These are phyloP conservation scores for Takakia lepidozioides DNA, from an alignment of 225 moss, liverwort and hornwort species.

Conservation along the genomic window DNA sequence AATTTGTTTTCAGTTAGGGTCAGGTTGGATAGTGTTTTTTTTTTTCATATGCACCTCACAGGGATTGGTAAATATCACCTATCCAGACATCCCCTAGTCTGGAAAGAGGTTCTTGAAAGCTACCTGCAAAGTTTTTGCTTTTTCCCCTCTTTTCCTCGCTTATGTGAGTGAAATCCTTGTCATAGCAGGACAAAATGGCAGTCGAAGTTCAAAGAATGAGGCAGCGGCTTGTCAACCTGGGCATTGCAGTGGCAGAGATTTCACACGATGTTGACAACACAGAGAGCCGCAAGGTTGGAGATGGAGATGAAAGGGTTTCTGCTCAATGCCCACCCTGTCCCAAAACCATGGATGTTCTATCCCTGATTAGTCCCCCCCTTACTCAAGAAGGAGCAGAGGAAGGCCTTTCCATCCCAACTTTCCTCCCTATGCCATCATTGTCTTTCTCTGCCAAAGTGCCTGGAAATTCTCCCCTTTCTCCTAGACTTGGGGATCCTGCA, in stretches of 20 bases:
- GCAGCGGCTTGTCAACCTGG: slow-evolving; percentile 63
- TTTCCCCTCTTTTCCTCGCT: no score
- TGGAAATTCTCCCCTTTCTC: slow-evolving; percentile 11
- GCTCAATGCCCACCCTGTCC: slow-evolving; percentile 6
- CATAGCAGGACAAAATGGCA: slow-evolving; percentile 73
- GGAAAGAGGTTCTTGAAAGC: no score
- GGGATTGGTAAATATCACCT: no score
- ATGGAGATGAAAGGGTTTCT: slow-evolving; percentile 23
- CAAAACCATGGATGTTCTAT: slow-evolving; percentile 21
- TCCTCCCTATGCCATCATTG: slow-evolving; percentile 8
- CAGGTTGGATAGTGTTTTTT: no score
- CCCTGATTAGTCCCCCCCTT: slow-evolving; percentile 14
- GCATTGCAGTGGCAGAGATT: slow-evolving; percentile 66
- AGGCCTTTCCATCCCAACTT: slow-evolving; percentile 14
- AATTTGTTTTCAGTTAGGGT: no score
- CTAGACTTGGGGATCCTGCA: slow-evolving; percentile 5
- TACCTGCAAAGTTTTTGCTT: no score
- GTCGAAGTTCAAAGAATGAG: slow-evolving; percentile 75
- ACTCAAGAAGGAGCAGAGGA: slow-evolving; percentile 20
- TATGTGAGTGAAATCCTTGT: not conserved
- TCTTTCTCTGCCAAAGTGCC: slow-evolving; percentile 8
- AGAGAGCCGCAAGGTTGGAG: slow-evolving; percentile 27
- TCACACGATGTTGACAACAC: slow-evolving; percentile 47
- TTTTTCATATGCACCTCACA: no score
- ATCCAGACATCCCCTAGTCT: no score